Evolutionary conservation across 352 stramenopile genomes (phyloP).

Genomic region (Globisporangium canariense): DNA sequence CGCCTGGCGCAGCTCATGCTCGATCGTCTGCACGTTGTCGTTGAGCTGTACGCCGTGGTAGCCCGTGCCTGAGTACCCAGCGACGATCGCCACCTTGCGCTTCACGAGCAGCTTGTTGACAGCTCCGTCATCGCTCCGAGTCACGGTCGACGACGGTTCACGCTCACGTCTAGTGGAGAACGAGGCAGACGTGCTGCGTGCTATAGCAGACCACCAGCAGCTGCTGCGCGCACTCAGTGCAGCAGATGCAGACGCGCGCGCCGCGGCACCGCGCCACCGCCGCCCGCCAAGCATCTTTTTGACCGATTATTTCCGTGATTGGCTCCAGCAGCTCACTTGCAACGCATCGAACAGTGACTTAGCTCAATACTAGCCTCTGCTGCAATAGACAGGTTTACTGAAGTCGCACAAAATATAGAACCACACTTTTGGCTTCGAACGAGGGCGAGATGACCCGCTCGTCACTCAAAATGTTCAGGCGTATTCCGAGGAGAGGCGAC

Average conservation of each 20-base stretch:
- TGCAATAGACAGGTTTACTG: no score
- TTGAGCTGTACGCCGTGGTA: conserved; percentile 83
- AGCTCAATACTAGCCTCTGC: neutral
- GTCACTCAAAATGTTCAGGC: no score
- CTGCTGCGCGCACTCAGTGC: neutral
- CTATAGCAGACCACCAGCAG: neutral
- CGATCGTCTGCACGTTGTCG: conserved; percentile 78
- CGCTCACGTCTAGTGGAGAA: neutral
- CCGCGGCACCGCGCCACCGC: conserved; percentile 3
- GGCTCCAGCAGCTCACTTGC: neutral
- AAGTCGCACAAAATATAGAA: no score
- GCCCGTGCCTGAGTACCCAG: conserved; percentile 76
- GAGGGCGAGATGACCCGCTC: no score
- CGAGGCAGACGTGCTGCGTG: neutral
- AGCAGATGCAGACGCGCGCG: conserved; percentile 3
- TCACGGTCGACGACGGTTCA: neutral
- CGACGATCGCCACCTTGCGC: conserved; percentile 86
- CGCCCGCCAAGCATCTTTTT: conserved; percentile 8
- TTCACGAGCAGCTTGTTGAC: conserved; percentile 56
- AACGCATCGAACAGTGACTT: neutral
- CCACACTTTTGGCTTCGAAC: no score
- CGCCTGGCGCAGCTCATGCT: conserved; percentile 74
- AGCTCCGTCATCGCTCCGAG: neutral
- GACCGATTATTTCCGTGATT: neutral
- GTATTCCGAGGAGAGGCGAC: no score